phyloP scores from a whole-genome alignment of 495 filamentous ascomycete genomes.

The Talaromyces adpressus region DNA sequence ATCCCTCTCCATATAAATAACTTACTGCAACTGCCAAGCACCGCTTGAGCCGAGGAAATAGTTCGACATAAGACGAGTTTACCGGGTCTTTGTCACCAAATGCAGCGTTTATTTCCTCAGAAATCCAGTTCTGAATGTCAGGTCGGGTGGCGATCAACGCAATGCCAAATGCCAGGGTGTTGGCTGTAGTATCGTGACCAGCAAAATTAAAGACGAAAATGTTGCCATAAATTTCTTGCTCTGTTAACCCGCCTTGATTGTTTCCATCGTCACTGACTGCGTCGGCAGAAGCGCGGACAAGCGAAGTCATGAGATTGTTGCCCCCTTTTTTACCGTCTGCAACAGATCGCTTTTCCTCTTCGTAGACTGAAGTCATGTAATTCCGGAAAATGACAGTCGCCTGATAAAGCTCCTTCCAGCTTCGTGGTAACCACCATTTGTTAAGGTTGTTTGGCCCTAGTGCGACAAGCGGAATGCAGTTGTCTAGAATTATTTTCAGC shows the following conservation, averaged over 20 bases:
- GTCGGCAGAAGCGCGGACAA: not conserved
- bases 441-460: not conserved
- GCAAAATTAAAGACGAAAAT: slow-evolving; percentile 44
- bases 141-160: slow-evolving; percentile 32
- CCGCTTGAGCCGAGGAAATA: slow-evolving; percentile 28
- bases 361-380: not conserved
- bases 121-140: slow-evolving; percentile 34
- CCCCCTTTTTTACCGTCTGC: not conserved
- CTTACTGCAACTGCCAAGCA: slow-evolving; percentile 31
- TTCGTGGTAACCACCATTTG: not conserved
- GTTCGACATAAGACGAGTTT: slow-evolving; percentile 28
- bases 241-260: slow-evolving; percentile 4
- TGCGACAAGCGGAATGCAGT: not conserved
- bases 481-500: not conserved
- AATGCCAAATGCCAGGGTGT: slow-evolving; percentile 32
- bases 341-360: not conserved
- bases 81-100: slow-evolving; percentile 16
- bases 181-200: slow-evolving; percentile 45
- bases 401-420: not conserved
- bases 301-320: not conserved
- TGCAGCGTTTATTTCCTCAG: slow-evolving; percentile 24
- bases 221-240: slow-evolving; percentile 40
- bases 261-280: not conserved
- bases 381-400: not conserved
- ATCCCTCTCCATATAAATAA: not conserved